These are phyloP conservation scores for Arthrobotrys entomopaga DNA, from an alignment of 2,329 filamentous ascomycete species.

Conservation along the genomic window DNA sequence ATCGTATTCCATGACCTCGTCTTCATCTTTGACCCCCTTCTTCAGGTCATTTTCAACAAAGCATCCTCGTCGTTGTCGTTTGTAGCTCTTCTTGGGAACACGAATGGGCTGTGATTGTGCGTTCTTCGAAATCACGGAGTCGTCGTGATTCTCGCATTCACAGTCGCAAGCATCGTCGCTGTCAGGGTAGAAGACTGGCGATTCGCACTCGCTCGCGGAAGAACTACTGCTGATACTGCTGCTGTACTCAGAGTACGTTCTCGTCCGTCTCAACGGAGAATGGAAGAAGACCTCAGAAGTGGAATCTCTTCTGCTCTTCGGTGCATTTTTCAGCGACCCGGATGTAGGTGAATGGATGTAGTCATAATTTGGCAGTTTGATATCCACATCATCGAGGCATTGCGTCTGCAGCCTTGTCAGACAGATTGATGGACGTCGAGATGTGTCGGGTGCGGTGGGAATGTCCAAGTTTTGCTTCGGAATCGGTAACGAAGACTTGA, in stretches of 20 bases:
- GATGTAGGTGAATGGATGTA: constrained; percentile 29
- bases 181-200: constrained; percentile 49
- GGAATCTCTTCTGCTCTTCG: constrained; percentile 31
- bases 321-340: constrained; percentile 5
- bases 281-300: constrained; percentile 50
- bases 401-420: constrained; percentile 39
- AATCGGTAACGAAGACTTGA: constrained; percentile 1
- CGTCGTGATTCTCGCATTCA: constrained; percentile 28
- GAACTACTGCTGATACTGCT: constrained; percentile 23
- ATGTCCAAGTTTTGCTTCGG: constrained; percentile 18
- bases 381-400: constrained; percentile 32
- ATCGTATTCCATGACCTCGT: constrained; percentile 11
- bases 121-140: constrained; percentile 37
- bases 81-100: constrained; percentile 31
- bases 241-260: constrained; percentile 39
- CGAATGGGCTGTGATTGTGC: constrained; percentile 43
- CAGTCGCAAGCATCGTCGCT: constrained; percentile 46
- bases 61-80: constrained; percentile 40
- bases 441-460: constrained; percentile 53
- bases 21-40: constrained; percentile 15
- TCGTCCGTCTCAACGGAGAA: constrained; percentile 37
- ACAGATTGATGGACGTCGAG: constrained; percentile 44
- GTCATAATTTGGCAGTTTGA: constrained; percentile 51
- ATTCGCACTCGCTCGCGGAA: constrained; percentile 42
- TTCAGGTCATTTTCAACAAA: constrained; percentile 39